Conservation (phyloP, 176 grass and related monocot genomes). For the Areca catechu region DNA sequence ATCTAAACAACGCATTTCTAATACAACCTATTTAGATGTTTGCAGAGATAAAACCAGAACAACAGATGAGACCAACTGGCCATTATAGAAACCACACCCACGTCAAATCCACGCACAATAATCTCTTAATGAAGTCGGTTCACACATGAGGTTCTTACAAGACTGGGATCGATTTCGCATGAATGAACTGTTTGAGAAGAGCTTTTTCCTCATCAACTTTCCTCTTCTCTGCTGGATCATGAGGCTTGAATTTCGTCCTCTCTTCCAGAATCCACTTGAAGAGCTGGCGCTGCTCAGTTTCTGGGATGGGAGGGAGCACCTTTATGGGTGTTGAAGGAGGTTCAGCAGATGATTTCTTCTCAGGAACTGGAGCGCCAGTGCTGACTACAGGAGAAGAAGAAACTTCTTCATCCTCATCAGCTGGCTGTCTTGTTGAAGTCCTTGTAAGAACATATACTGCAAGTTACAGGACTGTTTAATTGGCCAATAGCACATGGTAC, state of each 20-base stretch:
- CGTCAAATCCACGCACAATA: too few species aligned
- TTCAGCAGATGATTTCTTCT: slow-evolving; percentile 13
- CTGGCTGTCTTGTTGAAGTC: slow-evolving; percentile 38
- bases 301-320: slow-evolving; percentile 45
- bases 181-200: slow-evolving; percentile 77
- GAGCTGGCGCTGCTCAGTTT: slow-evolving; percentile 58
- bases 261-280: slow-evolving; percentile 92
- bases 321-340: slow-evolving; percentile 25
- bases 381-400: slow-evolving; percentile 9
- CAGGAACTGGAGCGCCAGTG: slow-evolving; percentile 12
- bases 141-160: slow-evolving; percentile 31
- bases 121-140: too few species aligned
- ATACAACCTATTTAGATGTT: too few species aligned
- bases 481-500: not conserved
- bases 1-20: too few species aligned
- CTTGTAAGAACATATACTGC: slow-evolving; percentile 21
- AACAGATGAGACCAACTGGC: too few species aligned
- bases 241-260: slow-evolving; percentile 60
- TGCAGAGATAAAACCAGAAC: too few species aligned
- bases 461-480: slow-evolving; percentile 15
- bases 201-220: slow-evolving; percentile 76
- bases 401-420: slow-evolving; percentile 34
- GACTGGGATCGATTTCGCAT: slow-evolving; percentile 31
- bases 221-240: slow-evolving; percentile 43
- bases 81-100: too few species aligned